Conservation (phyloP, 371 early-diverging fungal genomes). For the Rhizopus microsporus region DNA sequence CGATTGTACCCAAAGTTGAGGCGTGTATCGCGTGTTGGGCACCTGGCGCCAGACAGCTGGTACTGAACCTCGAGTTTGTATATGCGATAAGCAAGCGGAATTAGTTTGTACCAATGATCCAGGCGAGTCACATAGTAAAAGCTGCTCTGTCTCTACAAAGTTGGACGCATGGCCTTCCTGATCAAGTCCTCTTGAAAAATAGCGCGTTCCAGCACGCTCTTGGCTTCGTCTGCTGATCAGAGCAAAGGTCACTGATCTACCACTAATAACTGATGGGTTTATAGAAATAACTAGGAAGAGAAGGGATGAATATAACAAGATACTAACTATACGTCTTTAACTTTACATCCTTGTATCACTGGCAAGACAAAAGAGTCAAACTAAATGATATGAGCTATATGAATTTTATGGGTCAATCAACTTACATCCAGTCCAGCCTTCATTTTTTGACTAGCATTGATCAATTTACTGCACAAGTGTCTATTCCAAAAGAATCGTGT, state of each 20-base stretch:
- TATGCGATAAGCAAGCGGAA: conserved; percentile 60
- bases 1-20: conserved; percentile 64
- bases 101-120: conserved; percentile 17
- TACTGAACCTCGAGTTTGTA: conserved; percentile 97
- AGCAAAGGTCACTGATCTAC: conserved; percentile 66
- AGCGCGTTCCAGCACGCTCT: conserved; percentile 83
- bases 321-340: too few relatives aligned
- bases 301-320: not conserved
- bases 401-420: not conserved
- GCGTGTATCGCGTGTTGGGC: conserved; percentile 88
- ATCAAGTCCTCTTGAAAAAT: conserved; percentile 94
- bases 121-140: conserved; percentile 59
- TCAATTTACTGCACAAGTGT: conserved; percentile 63
- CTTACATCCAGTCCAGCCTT: conserved; percentile 39
- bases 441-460: conserved; percentile 30
- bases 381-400: conserved; percentile 31
- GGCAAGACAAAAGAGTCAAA: conserved; percentile 82
- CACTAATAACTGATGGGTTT: conserved; percentile 50
- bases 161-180: conserved; percentile 92
- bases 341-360: conserved; percentile 87
- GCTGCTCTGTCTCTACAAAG: conserved; percentile 98
- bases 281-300: conserved; percentile 54
- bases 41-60: conserved; percentile 96
- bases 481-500: conserved; percentile 91
- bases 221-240: conserved; percentile 81